These are phyloP conservation scores for Metroxylon sagu DNA, from an alignment of 176 grass and related monocot species.

Conservation along the genomic window DNA sequence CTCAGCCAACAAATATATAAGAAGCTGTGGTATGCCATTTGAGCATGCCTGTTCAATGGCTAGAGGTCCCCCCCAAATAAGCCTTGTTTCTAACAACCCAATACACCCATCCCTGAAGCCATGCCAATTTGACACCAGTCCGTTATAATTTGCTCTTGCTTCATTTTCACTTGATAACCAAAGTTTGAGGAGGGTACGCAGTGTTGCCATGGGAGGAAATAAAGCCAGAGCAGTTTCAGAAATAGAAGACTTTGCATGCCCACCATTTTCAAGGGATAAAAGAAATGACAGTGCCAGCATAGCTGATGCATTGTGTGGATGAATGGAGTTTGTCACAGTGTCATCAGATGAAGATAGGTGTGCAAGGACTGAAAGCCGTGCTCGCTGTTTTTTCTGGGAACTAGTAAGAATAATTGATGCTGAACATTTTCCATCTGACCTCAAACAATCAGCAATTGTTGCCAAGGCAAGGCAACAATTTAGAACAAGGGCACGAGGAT, in stretches of 20 bases:
- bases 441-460: conserved; percentile 48
- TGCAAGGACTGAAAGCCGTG: conserved; percentile 61
- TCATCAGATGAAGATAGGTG: conserved; percentile 67
- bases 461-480: conserved; percentile 64
- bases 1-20: conserved; percentile 61
- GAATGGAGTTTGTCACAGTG: conserved; percentile 61
- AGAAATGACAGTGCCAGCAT: conserved; percentile 57
- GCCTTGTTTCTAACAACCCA: conserved; percentile 57
- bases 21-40: conserved; percentile 66
- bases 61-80: conserved; percentile 82
- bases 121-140: conserved; percentile 53
- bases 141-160: conserved; percentile 56
- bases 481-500: conserved; percentile 65
- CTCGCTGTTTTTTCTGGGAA: conserved; percentile 56
- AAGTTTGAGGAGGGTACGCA: conserved; percentile 67
- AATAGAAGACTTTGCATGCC: conserved; percentile 39
- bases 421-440: conserved; percentile 38
- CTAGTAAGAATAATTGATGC: conserved; percentile 49
- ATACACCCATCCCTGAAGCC: conserved; percentile 77
- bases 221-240: conserved; percentile 65
- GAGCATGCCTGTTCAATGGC: conserved; percentile 89
- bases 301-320: conserved; percentile 70
- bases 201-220: conserved; percentile 88
- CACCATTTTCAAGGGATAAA: conserved; percentile 62
- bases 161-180: conserved; percentile 79